Evolutionary conservation across 2,329 filamentous ascomycete species (phyloP), one percentile per base, ranked within the genome.

Genomic region (Pestalotiopsis sp.): DNA sequence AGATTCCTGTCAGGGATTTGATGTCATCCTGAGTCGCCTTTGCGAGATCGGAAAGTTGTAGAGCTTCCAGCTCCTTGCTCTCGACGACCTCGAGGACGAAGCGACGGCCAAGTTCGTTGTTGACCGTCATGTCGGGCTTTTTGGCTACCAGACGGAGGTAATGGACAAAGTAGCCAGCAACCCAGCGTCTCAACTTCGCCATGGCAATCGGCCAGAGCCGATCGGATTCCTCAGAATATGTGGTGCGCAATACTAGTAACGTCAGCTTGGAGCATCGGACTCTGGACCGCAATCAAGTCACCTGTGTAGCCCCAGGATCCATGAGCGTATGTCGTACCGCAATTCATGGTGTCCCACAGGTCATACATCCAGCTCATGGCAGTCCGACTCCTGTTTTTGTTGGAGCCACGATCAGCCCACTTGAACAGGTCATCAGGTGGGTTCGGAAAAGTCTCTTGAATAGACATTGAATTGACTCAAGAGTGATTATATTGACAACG

Each of bases 11-110:
- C 4, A 59, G 25, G 9, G 25, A 59, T 36, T 59, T 59, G 11
- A 59, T 36, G 4, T 59, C 11, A 59, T 59, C 57, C 20, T 59
- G 11, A 36, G 12, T 59, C 57, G 57, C 57, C 25, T 59, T 59
- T 27, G 57, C 57, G 23, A 59, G 11, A 59, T 59, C 57, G 23
- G 57, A 6, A 59, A 59, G 11, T 9, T 59, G 11, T 36, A 36
- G 17, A 59, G 23, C 57, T 59, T 59, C 57, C 57, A 59, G 57
- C 57, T 59, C 57, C 57, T 59, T 59, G 57, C 27, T 59, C 23
- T 27, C 57, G 23, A 59, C 57, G 11, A 59, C 27, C 57, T 59
- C 57, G 57, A 59, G 20, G 20, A 36, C 7, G 17, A 59, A 59
- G 27, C 57, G 57, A 12, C 57, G 57, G 11, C 23, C 20, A 36